phyloP scores from a whole-genome alignment of 306 rosid genomes.

The Gleditsia sinensis region DNA sequence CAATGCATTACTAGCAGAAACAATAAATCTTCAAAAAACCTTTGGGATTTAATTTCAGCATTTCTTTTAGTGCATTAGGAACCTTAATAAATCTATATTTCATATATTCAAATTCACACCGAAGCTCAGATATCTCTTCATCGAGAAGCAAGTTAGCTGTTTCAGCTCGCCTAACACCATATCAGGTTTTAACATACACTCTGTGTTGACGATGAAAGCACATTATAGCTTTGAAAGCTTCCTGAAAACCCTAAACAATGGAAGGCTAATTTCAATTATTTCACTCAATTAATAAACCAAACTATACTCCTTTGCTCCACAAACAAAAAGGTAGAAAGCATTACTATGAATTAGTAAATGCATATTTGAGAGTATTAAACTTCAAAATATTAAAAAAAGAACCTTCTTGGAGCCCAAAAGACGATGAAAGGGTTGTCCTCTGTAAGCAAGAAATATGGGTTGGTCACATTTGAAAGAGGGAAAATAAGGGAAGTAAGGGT shows the following conservation, averaged over 20 bases:
- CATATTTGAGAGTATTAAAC: no score
- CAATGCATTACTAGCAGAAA: not conserved
- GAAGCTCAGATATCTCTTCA: conserved; percentile 58
- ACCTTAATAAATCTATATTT: conserved; percentile 63
- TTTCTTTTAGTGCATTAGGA: conserved; percentile 60
- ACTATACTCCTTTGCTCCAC: not conserved
- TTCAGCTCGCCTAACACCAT: conserved; percentile 15
- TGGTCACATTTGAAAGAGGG: no score
- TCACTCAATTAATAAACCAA: not conserved
- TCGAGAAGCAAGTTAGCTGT: conserved; percentile 24
- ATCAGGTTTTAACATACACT: conserved; percentile 30
- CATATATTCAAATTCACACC: conserved; percentile 63
- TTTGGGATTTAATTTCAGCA: conserved; percentile 87
- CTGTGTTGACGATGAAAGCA: conserved; percentile 34
- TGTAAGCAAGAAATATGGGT: conserved; percentile 35
- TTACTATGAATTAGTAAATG: no score
- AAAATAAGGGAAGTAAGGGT: no score
- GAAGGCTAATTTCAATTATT: not conserved
- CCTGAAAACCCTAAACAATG: conserved; percentile 52
- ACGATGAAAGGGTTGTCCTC: conserved; percentile 39
- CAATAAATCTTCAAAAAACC: conserved; percentile 47
- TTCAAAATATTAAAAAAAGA: no score
- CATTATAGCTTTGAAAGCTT: conserved; percentile 49
- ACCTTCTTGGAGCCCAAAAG: conserved; percentile 54
- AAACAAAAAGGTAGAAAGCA: conserved; percentile 29